A percentile compares a stretch with the other conserved stretches of the same genome.
Conservation (phyloP, 129 eudicot genomes). For the Dittrichia graveolens region DNA sequence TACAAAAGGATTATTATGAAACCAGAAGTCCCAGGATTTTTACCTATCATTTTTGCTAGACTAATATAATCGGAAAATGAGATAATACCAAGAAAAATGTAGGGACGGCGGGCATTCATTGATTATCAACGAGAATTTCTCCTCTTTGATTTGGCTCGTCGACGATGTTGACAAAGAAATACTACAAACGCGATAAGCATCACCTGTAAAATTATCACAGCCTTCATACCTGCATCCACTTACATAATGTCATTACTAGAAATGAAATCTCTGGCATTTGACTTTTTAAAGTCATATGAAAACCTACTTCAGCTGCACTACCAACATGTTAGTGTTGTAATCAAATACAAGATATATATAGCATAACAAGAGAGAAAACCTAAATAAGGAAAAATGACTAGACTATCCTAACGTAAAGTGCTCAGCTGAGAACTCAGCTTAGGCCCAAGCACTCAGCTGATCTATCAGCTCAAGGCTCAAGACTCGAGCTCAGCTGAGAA, state of each 20-base stretch:
- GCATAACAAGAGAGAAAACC: no score
- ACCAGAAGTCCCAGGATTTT: neutral
- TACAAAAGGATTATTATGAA: slow-evolving; percentile 1
- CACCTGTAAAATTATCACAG: slow-evolving; percentile 58
- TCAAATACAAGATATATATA: neutral
- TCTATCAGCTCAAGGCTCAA: no score
- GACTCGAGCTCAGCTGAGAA: no score
- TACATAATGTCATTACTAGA: neutral
- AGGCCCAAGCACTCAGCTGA: no score
- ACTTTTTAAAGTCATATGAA: slow-evolving; percentile 16
- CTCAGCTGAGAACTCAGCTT: no score
- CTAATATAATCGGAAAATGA: slow-evolving; percentile 5
- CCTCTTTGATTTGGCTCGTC: slow-evolving; percentile 61
- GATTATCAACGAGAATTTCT: slow-evolving; percentile 46
- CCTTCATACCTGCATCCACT: slow-evolving; percentile 71
- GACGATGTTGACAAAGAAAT: slow-evolving; percentile 43
- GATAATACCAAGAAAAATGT: neutral
- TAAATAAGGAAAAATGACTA: no score
- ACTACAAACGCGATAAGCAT: slow-evolving; percentile 45
- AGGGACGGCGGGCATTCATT: neutral
- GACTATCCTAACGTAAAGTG: no score
- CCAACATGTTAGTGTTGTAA: slow-evolving; percentile 1
- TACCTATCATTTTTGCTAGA: neutral
- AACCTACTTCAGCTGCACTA: neutral
- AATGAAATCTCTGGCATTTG: slow-evolving; percentile 20